Conservation (phyloP, 2,329 filamentous ascomycete species). For the Rhinocladiella similis region DNA sequence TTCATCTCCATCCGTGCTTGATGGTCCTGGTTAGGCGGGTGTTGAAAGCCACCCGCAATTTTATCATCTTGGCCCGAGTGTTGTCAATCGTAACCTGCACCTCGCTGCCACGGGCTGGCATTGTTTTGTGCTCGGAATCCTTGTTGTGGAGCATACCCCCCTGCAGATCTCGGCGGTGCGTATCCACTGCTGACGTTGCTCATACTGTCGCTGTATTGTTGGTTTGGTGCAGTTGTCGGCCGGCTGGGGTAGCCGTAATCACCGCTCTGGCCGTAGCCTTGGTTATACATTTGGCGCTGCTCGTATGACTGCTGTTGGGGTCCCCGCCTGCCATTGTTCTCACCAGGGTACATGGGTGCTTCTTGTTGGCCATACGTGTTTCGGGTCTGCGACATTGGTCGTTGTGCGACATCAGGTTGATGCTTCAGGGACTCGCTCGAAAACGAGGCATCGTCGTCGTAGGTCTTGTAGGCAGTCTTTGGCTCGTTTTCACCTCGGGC, state of each 20-base stretch:
- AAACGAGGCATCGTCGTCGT: constrained; percentile 65
- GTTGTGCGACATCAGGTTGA: constrained; percentile 16
- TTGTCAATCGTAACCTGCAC: constrained; percentile 64
- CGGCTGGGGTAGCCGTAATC: constrained; percentile 24
- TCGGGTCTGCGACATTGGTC: constrained; percentile 11
- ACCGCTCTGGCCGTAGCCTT: constrained; percentile 24
- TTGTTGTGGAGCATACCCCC: constrained; percentile 30
- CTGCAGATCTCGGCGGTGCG: constrained; percentile 25
- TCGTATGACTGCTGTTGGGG: constrained; percentile 32
- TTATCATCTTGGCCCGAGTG: constrained; percentile 22
- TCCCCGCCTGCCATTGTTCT: constrained; percentile 40
- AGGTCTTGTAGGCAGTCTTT: constrained; percentile 58
- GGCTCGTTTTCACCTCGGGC: constrained; percentile 75
- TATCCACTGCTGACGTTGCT: constrained; percentile 19
- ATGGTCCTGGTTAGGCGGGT: constrained; percentile 9
- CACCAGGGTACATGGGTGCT: constrained; percentile 44
- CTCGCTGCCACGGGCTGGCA: constrained; percentile 63
- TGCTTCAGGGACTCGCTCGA: constrained; percentile 32
- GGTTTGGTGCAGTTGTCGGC: constrained; percentile 26
- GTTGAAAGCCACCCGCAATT: not conserved
- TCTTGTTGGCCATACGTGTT: constrained; percentile 7
- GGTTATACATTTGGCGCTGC: constrained; percentile 30
- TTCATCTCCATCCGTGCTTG: constrained; percentile 20
- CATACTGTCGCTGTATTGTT: constrained; percentile 33
- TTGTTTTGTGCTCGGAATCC: constrained; percentile 52